A percentile compares a stretch with the other conserved stretches of the same genome.
phyloP scores from a whole-genome alignment of 2,329 filamentous ascomycete genomes.

The Pseudocercospora ulei region DNA sequence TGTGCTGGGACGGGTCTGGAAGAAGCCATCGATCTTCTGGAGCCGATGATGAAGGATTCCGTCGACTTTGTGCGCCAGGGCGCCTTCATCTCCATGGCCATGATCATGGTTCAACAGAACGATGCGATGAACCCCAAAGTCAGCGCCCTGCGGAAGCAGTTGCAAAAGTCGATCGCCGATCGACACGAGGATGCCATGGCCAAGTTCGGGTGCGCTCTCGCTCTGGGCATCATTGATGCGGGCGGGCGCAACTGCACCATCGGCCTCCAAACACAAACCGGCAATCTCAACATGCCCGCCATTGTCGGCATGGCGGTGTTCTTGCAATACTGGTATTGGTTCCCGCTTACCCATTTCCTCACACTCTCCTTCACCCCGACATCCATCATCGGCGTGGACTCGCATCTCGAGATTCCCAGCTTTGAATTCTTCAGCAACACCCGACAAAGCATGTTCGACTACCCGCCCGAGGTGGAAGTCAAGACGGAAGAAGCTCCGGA shows the following conservation, averaged over 20 bases:
- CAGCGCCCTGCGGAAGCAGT: conserved; percentile 74
- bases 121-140: conserved; percentile 98
- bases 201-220: conserved; percentile 91
- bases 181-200: conserved; percentile 98
- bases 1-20: conserved; percentile 93
- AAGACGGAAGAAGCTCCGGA: conserved; percentile 90
- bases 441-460: conserved; percentile 90
- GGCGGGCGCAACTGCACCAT: conserved; percentile 98
- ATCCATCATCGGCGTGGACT: conserved; percentile 85
- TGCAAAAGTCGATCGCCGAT: conserved; percentile 88
- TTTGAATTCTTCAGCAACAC: conserved; percentile 96
- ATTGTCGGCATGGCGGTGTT: conserved; percentile 98
- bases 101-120: conserved; percentile 99
- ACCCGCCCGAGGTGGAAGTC: conserved; percentile 90
- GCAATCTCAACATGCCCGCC: conserved; percentile 96
- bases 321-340: conserved; percentile 99
- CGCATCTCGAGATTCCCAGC: conserved; percentile 82
- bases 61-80: conserved; percentile 97
- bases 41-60: conserved; percentile 99
- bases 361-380: conserved; percentile 95
- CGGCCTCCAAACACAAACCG: conserved; percentile 91
- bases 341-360: conserved; percentile 95
- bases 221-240: conserved; percentile 93
- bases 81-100: conserved; percentile 82
- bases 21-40: conserved; percentile 89